Conservation (phyloP, 768 basidiomycete species). For the Serendipita vermifera region DNA sequence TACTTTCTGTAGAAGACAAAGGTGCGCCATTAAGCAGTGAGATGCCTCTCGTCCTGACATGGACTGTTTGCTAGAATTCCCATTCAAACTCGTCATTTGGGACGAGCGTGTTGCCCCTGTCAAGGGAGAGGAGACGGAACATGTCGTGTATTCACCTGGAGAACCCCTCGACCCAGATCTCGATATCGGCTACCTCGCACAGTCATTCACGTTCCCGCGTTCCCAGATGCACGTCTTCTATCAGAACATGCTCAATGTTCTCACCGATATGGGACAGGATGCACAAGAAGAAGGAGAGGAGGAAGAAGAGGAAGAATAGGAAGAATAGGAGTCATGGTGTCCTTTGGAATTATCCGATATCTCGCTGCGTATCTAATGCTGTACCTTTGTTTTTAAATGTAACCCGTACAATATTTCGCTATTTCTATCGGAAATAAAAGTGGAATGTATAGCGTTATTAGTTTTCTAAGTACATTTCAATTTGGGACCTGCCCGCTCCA, state of each 20-base stretch:
- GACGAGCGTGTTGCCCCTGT: not conserved
- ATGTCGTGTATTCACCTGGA: not conserved
- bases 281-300: too few relatives aligned
- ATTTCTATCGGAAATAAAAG: too few relatives aligned
- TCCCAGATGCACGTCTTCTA: constrained; percentile 1
- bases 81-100: constrained; percentile 2
- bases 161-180: not conserved
- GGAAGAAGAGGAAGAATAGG: not conserved
- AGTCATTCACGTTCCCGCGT: not conserved
- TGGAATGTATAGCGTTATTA: too few relatives aligned
- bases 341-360: too few relatives aligned
- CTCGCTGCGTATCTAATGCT: too few relatives aligned
- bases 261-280: too few relatives aligned
- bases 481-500: too few relatives aligned
- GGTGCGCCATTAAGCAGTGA: not conserved
- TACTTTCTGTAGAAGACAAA: not conserved
- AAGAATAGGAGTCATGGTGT: too few relatives aligned
- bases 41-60: too few relatives aligned
- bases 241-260: not conserved
- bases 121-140: not conserved
- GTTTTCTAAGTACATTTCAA: too few relatives aligned
- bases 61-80: not conserved
- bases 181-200: not conserved
- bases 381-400: too few relatives aligned
- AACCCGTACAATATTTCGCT: too few relatives aligned